A percentile compares a stretch with the other conserved stretches of the same genome.
Evolutionary conservation across 352 stramenopile genomes (phyloP).

Genomic region (Phytophthora tubulina): DNA sequence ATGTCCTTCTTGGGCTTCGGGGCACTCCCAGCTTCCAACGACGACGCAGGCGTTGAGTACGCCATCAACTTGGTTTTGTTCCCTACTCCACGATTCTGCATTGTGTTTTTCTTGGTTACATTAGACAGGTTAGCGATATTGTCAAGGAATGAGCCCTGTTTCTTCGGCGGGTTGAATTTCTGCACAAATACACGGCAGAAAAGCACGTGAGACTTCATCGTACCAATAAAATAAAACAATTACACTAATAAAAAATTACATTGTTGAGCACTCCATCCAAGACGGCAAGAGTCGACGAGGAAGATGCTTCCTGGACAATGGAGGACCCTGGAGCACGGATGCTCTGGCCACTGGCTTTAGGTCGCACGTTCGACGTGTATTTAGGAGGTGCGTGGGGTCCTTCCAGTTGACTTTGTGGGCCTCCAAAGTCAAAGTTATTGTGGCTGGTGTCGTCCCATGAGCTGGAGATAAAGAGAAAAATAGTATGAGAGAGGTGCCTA

Average conservation of each 20-base stretch:
- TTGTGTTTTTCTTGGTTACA: conserved; percentile 34
- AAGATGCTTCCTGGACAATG: conserved; percentile 10
- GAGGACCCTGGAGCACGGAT: conserved; percentile 42
- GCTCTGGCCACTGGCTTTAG: conserved; percentile 36
- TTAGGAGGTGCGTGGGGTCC: conserved; percentile 14
- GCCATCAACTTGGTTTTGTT: conserved; percentile 4
- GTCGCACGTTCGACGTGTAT: conserved; percentile 20
- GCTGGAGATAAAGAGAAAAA: neutral
- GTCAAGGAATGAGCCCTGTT: conserved; percentile 34
- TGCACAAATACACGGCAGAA: conserved; percentile 14
- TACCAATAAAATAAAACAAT: conserved; percentile 8
- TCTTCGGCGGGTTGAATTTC: conserved; percentile 36
- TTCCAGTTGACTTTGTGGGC: neutral
- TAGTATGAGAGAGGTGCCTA: neutral
- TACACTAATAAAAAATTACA: conserved; percentile 7
- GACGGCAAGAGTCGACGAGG: conserved; percentile 3
- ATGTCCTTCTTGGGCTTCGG: conserved; percentile 15
- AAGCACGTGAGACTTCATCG: neutral
- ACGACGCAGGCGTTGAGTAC: conserved; percentile 13
- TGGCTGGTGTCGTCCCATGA: conserved; percentile 11
- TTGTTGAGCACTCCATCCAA: conserved; percentile 27
- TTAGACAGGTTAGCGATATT: conserved; percentile 19
- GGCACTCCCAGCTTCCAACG: conserved; percentile 41
- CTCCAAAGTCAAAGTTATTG: conserved; percentile 23
- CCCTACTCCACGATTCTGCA: conserved; percentile 26